A percentile compares a stretch with the other conserved stretches of the same genome.
Evolutionary conservation across 345 rosid species (phyloP).

Genomic region (Hibiscus tridactylites): DNA sequence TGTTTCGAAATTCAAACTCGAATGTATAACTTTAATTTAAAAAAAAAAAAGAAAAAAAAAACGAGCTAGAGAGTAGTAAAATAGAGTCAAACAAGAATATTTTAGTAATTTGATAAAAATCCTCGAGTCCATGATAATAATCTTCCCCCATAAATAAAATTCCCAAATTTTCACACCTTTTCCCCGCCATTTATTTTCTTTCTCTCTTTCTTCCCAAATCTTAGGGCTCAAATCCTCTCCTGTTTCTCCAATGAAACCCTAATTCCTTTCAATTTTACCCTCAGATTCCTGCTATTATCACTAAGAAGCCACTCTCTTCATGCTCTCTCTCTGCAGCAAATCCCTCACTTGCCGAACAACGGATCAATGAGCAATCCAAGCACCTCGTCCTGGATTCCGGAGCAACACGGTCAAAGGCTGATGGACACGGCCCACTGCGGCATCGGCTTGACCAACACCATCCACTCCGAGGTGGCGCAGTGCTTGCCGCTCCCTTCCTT

Average conservation of each 20-base stretch:
- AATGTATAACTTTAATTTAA: too few relatives aligned
- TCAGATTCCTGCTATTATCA: slow-evolving; percentile 10
- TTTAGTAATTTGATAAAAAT: too few relatives aligned
- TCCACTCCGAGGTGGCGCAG: slow-evolving; percentile 87
- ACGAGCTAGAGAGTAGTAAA: too few relatives aligned
- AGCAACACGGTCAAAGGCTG: slow-evolving; percentile 16
- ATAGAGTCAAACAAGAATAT: too few relatives aligned
- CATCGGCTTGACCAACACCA: slow-evolving; percentile 79
- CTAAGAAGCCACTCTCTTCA: slow-evolving; percentile 17
- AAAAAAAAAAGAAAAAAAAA: too few relatives aligned
- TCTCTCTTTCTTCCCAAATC: slow-evolving; percentile 11
- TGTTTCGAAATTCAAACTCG: too few relatives aligned
- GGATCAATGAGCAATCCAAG: slow-evolving; percentile 51
- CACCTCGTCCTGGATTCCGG: slow-evolving; percentile 20
- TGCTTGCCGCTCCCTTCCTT: slow-evolving; percentile 85
- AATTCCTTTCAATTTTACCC: slow-evolving; percentile 19
- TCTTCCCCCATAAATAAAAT: not conserved
- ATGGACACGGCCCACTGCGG: slow-evolving; percentile 41
- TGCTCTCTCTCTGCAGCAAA: slow-evolving; percentile 21
- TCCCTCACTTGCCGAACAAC: not conserved
- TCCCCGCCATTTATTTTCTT: slow-evolving; percentile 68
- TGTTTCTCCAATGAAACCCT: slow-evolving; percentile 11
- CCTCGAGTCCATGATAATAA: too few relatives aligned
- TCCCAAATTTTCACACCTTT: slow-evolving; percentile 22
- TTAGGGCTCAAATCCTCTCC: slow-evolving; percentile 38